Base-by-base conservation (phyloP, 371 early-diverging fungal species). In the Dichotomocladium elegans region DNA sequence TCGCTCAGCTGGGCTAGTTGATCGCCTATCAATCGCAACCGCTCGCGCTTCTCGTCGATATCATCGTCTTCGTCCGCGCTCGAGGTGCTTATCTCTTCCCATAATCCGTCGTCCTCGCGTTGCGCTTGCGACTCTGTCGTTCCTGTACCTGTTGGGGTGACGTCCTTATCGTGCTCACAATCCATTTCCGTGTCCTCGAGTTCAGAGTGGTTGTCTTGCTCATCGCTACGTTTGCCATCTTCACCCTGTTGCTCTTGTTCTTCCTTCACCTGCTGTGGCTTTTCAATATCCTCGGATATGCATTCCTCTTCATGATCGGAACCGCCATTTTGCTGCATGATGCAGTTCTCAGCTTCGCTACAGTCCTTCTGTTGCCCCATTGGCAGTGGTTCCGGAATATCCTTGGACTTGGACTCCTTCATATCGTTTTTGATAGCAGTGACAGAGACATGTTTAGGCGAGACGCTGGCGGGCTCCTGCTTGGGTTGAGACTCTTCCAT, bases 1-100 rank as follows among this genome's bases (percentile, higher is more conserved):
- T 48, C 49, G 11, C 12, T 12, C 14, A 48, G 22, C n/a, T 33
- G 35, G 14, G 17, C 24, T 26, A 48, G 35, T 48, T 48, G 25
- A n/a, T 48, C 49, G 19, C 49, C 49, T n/a, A 48, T 15, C 2
- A 33, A 42, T 19, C 26, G 33, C 12, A 53, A 29, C 34, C 35
- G 53, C 8, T 25, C 26, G 11, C n/a, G 24, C 27, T 57, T 48
- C 19, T 24, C 37, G 14, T 31, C 35, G 25, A 17, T 17, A 1
- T 48, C 25, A 3, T 48, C 33, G n/a, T 48, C 49, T n/a, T 48
- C 29, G 24, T 33, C 25, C n/a, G n/a, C n/a, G 9, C n/a, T 29
- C 15, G 37, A 37, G 9, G n/a, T n/a, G n/a, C n/a, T n/a, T n/a
- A n/a, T n/a, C n/a, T 22, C 27, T 28, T 33, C 40, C 40, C 34